phyloP scores from a whole-genome alignment of 2,329 filamentous ascomycete genomes.

The Alternaria novae-zelandiae region DNA sequence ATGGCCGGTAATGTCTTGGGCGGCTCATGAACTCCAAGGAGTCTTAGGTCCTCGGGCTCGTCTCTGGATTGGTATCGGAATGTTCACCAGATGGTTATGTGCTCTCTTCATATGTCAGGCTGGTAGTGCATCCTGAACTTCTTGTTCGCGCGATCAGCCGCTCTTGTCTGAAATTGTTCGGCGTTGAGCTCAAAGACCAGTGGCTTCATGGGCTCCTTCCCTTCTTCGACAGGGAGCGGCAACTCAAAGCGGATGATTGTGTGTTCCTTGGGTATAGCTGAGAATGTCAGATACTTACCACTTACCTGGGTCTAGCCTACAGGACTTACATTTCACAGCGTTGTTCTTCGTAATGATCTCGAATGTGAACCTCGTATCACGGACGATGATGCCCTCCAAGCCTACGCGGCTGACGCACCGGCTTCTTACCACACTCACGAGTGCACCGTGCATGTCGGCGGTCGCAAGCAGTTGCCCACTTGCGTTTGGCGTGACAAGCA shows the following conservation, averaged over 20 bases:
- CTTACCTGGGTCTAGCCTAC: conserved; percentile 11
- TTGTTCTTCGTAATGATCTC: conserved; percentile 78
- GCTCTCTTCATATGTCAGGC: conserved; percentile 68
- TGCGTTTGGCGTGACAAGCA: conserved; percentile 62
- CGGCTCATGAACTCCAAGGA: neutral
- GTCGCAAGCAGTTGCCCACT: conserved; percentile 77
- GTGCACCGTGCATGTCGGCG: conserved; percentile 90
- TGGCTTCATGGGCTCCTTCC: conserved; percentile 44
- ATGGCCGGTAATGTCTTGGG: too few relatives aligned
- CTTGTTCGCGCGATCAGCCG: conserved; percentile 83
- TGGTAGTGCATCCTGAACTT: conserved; percentile 90
- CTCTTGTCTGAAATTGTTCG: conserved; percentile 81
- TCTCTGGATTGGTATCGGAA: neutral
- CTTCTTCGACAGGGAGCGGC: conserved; percentile 51
- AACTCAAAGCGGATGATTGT: conserved; percentile 83
- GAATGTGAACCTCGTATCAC: conserved; percentile 86
- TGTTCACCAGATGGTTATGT: neutral
- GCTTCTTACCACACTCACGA: conserved; percentile 82
- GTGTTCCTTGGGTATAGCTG: conserved; percentile 84
- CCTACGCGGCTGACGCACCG: conserved; percentile 83
- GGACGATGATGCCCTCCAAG: conserved; percentile 82
- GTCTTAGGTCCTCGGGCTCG: neutral
- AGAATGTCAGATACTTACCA: conserved; percentile 15
- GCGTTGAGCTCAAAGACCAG: conserved; percentile 87
- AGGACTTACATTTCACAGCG: conserved; percentile 67